Conservation (phyloP, 2,329 filamentous ascomycete genomes). For the Arthrobotrys sinensis region DNA sequence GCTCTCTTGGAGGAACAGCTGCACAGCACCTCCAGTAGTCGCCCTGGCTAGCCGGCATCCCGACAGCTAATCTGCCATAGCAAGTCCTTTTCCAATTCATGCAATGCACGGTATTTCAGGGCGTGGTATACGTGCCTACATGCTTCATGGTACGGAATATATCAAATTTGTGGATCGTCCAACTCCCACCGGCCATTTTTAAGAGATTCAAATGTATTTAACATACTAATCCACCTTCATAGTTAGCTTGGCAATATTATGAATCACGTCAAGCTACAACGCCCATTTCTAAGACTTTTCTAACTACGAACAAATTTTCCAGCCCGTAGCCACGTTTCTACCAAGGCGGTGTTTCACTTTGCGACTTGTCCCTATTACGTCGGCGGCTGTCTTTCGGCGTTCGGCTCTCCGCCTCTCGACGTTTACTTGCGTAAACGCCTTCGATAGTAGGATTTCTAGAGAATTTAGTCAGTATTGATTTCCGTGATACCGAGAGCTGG, state of each 20-base stretch:
- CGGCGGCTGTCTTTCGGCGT: conserved; percentile 27
- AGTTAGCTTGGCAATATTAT: neutral
- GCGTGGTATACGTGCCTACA: no score
- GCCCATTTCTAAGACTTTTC: neutral
- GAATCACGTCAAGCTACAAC: neutral
- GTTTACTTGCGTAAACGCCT: conserved; percentile 37
- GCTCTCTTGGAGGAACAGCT: no score
- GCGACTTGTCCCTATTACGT: conserved; percentile 1
- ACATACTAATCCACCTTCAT: neutral
- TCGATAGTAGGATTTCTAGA: conserved; percentile 23
- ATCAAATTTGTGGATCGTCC: no score
- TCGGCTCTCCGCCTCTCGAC: conserved; percentile 34
- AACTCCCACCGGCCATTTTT: no score
- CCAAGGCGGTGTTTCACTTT: conserved; percentile 6
- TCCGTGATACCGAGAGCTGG: neutral
- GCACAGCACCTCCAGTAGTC: neutral
- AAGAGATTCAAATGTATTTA: neutral
- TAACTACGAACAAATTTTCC: neutral
- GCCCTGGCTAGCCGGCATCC: neutral
- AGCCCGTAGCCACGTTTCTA: neutral
- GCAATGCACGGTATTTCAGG: no score
- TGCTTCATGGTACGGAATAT: no score
- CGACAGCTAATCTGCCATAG: no score
- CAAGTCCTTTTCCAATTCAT: no score
- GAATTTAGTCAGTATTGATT: conserved; percentile 9